phyloP scores from a whole-genome alignment of 2,329 filamentous ascomycete species.

The Aspergillus vadensis region DNA sequence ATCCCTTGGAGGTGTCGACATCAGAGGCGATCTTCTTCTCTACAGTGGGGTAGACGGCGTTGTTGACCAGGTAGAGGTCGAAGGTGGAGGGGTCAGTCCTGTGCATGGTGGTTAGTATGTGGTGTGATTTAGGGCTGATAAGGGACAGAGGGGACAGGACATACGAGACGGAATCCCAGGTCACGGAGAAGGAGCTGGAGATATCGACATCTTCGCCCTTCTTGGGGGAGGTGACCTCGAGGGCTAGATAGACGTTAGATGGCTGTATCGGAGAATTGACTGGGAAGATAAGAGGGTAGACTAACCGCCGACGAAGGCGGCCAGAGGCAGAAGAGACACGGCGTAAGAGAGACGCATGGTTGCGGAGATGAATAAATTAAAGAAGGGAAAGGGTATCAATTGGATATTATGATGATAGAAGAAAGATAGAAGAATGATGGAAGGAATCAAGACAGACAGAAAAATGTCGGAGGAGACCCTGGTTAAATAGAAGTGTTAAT shows the following conservation, averaged over 20 bases:
- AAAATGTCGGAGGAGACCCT: not conserved
- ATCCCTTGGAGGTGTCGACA: slow-evolving; percentile 39
- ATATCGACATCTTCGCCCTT: slow-evolving; percentile 36
- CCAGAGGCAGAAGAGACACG: slow-evolving; percentile 29
- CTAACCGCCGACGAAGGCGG: slow-evolving; percentile 32
- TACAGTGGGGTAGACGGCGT: slow-evolving; percentile 37
- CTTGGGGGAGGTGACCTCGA: slow-evolving; percentile 38
- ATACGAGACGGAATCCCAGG: slow-evolving; percentile 42
- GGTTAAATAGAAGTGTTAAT: not conserved
- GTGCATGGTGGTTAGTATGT: not conserved
- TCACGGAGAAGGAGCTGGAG: slow-evolving; percentile 38
- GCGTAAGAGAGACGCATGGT: slow-evolving; percentile 34
- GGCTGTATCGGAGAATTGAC: not conserved
- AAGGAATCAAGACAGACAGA: not conserved
- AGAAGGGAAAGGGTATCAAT: not conserved
- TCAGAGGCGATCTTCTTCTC: slow-evolving; percentile 36
- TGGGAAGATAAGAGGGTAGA: not conserved
- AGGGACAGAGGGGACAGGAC: slow-evolving; percentile 5
- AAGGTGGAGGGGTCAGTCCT: slow-evolving; percentile 44
- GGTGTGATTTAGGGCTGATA: not conserved
- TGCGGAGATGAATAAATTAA: not conserved
- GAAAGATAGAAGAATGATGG: not conserved
- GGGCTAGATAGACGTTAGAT: slow-evolving; percentile 25
- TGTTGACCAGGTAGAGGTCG: slow-evolving; percentile 46
- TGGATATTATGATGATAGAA: not conserved